Base-by-base conservation (phyloP, 164 flowering plant species). In the Umbellularia californica region DNA sequence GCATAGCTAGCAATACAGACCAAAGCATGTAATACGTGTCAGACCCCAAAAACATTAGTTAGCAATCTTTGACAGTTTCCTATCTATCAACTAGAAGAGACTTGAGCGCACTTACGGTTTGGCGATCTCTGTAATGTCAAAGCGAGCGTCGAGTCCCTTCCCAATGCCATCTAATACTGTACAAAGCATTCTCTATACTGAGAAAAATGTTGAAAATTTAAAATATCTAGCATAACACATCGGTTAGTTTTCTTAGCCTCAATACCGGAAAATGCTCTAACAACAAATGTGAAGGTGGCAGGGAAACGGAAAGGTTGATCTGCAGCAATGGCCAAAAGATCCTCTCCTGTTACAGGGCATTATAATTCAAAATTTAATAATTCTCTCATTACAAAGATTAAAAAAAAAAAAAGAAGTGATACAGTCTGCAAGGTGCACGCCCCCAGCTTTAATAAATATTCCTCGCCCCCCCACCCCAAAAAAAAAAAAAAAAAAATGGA, bases 221-320 rank as follows among this genome's bases (percentile, higher is more conserved):
- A 35, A 74, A 25, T 55, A 65, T 62, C 17, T 60, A 79, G 41
- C 33, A 76, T 7, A 13, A 73, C 27, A 7, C 68, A 67, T 47
- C 69, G 66, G 17, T 9, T 72, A 35, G 22, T 35, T 50, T 22
- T 62, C 52, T 68, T 63, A 75, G 62, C 25, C 12, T 67, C 35
- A 15, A 17, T 80, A 95, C 99, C 98, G 79, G 99, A 95, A 88
- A 95, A 95, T 76, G 99, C 94, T 81, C 99, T 85, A 70, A 93
- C 98, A 79, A 95, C 99, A 87, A 95, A 95, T 63, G 99, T 93
- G 83, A 95, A 95, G 63, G 99, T 95, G 23, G 98, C 99, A 72
- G 99, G 99, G 82, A 93, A 95, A 50, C 99, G 87, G 78, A 95
- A 95, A 28, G 99, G 99, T 81, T 95, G 99, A 78, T 93, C 98